phyloP scores from a whole-genome alignment of 192 early-diverging fungal species.

The Backusella morwellensis region DNA sequence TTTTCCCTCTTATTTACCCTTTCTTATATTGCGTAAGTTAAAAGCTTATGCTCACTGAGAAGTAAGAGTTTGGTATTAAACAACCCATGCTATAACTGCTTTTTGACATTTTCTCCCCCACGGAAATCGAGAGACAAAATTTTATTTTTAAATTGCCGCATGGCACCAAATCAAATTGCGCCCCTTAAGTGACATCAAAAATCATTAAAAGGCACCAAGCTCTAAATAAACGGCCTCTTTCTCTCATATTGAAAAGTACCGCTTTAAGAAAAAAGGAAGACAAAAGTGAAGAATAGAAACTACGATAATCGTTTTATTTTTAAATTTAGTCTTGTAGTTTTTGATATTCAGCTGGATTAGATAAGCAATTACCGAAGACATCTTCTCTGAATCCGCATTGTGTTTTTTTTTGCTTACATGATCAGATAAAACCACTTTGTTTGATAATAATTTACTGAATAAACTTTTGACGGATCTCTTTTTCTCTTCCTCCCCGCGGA shows the following conservation, averaged over 20 bases:
- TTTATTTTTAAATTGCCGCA: not conserved
- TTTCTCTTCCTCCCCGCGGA: not conserved
- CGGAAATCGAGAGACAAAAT: not conserved
- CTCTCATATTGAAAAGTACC: not conserved
- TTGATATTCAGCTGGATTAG: not conserved
- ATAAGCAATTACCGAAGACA: not conserved
- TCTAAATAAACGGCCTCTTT: not conserved
- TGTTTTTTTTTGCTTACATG: not conserved
- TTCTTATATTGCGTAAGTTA: not conserved
- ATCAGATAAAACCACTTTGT: not conserved
- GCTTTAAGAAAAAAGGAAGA: not conserved
- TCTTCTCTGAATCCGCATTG: not conserved
- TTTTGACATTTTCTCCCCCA: not conserved
- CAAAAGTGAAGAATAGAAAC: not conserved
- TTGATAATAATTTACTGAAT: not conserved
- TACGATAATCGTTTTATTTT: not conserved
- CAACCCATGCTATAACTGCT: not conserved
- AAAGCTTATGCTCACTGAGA: not conserved
- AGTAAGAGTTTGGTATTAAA: not conserved
- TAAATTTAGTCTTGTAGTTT: not conserved
- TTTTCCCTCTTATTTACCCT: not conserved
- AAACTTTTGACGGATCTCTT: not conserved
- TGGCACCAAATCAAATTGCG: not conserved
- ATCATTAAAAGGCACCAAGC: not conserved
- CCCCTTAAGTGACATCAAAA: not conserved